These are phyloP conservation scores for Domatiomyces globalis DNA, from an alignment of 2,329 filamentous ascomycete genomes.

Conservation along the genomic window DNA sequence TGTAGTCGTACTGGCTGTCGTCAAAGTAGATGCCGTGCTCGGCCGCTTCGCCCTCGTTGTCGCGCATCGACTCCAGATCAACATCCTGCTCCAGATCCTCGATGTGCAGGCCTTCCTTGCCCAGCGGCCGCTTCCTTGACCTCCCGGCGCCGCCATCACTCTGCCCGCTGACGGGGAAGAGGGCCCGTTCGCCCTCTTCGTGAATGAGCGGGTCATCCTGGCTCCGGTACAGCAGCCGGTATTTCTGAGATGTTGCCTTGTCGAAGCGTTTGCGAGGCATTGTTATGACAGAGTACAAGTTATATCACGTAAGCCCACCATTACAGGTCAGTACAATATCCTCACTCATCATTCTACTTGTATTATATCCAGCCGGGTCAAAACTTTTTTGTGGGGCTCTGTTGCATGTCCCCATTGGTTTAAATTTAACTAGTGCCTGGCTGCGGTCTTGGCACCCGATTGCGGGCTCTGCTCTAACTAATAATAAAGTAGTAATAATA, in stretches of 20 bases:
- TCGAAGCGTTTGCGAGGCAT: slow-evolving; percentile 57
- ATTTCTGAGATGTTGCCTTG: slow-evolving; percentile 87
- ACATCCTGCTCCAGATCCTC: slow-evolving; percentile 65
- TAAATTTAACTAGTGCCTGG: no score
- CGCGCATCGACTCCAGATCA: slow-evolving; percentile 52
- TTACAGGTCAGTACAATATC: no score
- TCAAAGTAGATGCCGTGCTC: slow-evolving; percentile 89
- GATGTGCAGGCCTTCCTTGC: slow-evolving; percentile 43
- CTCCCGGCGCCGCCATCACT: slow-evolving; percentile 16
- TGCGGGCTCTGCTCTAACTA: no score
- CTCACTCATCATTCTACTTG: no score
- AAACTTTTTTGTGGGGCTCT: neutral
- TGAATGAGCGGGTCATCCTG: slow-evolving; percentile 97
- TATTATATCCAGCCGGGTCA: neutral
- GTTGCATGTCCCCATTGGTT: neutral
- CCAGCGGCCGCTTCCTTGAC: slow-evolving; percentile 7
- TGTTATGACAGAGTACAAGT: slow-evolving; percentile 1
- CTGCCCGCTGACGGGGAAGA: slow-evolving; percentile 47
- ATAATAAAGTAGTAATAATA: no score
- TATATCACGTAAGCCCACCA: neutral
- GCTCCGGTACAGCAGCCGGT: slow-evolving; percentile 84
- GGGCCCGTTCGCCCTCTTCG: slow-evolving; percentile 81
- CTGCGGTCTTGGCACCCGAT: no score
- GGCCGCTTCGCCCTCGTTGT: slow-evolving; percentile 92
- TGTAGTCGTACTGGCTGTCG: slow-evolving; percentile 94